Percentiles rank a stretch among this genome's conserved stretches.
phyloP scores from a whole-genome alignment of 2,329 filamentous ascomycete species.

The Penicillium aurantiogriseum region DNA sequence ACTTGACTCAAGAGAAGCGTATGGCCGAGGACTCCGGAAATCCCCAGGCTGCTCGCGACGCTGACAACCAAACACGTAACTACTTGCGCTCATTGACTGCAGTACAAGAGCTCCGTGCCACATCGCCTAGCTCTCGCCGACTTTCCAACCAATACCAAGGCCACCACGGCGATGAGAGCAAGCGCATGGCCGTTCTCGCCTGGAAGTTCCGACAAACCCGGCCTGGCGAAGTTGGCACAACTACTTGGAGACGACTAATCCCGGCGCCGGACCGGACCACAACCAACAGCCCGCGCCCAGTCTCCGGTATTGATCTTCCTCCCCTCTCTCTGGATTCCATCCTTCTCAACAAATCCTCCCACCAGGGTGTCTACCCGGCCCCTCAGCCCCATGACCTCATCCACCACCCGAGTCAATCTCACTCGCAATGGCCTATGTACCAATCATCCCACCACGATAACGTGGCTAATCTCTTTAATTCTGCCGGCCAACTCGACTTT shows the following conservation, averaged over 20 bases:
- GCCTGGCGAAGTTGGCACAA: constrained; percentile 41
- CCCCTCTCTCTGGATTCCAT: constrained; percentile 39
- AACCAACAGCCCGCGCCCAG: constrained; percentile 39
- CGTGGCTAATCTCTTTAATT: constrained; percentile 35
- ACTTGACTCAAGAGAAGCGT: constrained; percentile 42
- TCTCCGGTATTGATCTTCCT: constrained; percentile 34
- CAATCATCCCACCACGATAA: constrained; percentile 33
- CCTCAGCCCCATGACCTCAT: constrained; percentile 34
- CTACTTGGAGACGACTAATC: constrained; percentile 46
- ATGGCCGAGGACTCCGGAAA: constrained; percentile 39
- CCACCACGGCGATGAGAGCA: constrained; percentile 30
- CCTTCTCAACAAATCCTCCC: constrained; percentile 32
- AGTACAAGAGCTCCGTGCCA: constrained; percentile 47
- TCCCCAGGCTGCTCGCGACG: constrained; percentile 29
- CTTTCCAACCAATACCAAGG: constrained; percentile 29
- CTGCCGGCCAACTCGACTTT: constrained; percentile 35
- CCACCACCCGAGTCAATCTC: constrained; percentile 29
- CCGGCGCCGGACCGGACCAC: constrained; percentile 37
- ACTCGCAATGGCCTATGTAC: constrained; percentile 39
- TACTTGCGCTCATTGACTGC: constrained; percentile 45
- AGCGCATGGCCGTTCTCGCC: constrained; percentile 45
- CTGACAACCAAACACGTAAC: constrained; percentile 36
- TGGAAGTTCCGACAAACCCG: constrained; percentile 50
- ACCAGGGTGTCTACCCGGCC: constrained; percentile 32
- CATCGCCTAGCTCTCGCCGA: constrained; percentile 26